Evolutionary conservation across 768 basidiomycete genomes (phyloP), one percentile per base, ranked within the genome.

Genomic region (Psilocybe tampanensis): DNA sequence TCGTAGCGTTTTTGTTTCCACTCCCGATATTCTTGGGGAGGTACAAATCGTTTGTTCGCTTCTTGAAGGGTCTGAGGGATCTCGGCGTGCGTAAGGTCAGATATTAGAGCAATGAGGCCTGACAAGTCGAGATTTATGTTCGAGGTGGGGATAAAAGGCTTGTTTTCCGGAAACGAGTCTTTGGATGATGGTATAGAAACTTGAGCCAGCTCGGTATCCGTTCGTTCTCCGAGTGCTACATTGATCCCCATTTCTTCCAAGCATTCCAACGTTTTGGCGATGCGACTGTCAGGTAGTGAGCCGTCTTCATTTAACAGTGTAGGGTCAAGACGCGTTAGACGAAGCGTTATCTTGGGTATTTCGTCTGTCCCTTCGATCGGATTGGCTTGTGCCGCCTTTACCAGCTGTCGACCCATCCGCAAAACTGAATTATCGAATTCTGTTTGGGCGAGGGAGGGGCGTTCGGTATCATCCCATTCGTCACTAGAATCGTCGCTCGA

Each of bases 81-180:
- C 1, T 80, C 76, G 0, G 86, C 77, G 69, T 95, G 93, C 0
- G 90, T 88, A 50, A 92, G 84, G 60, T 93, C 92, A 11, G 90
- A 92, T 42, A 91, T 80, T 24, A 95, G 79, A 0, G 94, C 93
- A 52, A 96, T 89, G 44, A 96, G 80, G 1, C 90, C 80, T 0
- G 92, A 94, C 11, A 96, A 77, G 66, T 96, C 94, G 32, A 95
- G 80, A 61, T 94, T 91, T 70, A 96, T 78, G 47, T 79, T 73
- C 6, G 64, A 63, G 0, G 89, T 90, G 1, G 88, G 89, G 9
- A 67, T 54, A 34, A 80, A 67, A 44, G 66, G 59, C 15, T 65
- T 22, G 2, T 66, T 36, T 12, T 60, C 48, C 18, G 52, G 29
- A 1, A 19, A 62, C 29, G 39, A 53, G 34, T 15, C 66, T 21